A percentile compares a stretch with the other conserved stretches of the same genome.
phyloP scores from a whole-genome alignment of 2,329 filamentous ascomycete genomes.

The Penicillium sclerotiorum region DNA sequence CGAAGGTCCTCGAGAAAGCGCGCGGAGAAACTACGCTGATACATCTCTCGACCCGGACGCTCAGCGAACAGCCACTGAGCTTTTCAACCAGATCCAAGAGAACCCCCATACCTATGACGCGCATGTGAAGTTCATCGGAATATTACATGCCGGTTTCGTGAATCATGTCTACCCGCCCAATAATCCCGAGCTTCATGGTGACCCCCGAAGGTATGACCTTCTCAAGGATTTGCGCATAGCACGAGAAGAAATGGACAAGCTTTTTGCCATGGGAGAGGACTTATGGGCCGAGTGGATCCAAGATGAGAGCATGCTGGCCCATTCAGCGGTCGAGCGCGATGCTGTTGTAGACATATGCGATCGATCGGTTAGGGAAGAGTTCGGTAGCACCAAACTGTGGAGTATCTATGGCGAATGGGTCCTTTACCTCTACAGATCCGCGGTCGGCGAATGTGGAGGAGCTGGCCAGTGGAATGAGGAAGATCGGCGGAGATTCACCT shows the following conservation, averaged over 20 bases:
- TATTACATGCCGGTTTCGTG: constrained; percentile 51
- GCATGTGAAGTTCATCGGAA: constrained; percentile 49
- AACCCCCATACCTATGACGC: constrained; percentile 52
- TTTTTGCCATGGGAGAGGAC: constrained; percentile 65
- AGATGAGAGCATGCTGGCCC: constrained; percentile 62
- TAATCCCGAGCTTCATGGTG: constrained; percentile 47
- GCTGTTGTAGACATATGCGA: constrained; percentile 62
- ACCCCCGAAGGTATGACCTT: constrained; percentile 50
- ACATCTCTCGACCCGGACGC: constrained; percentile 46
- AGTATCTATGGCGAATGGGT: constrained; percentile 65
- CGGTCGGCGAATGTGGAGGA: constrained; percentile 39
- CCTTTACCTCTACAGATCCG: constrained; percentile 57
- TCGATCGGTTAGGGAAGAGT: constrained; percentile 63
- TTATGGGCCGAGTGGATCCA: constrained; percentile 66
- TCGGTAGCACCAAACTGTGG: constrained; percentile 64
- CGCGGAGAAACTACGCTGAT: constrained; percentile 44
- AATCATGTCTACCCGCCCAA: constrained; percentile 51
- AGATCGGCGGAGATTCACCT: constrained; percentile 60
- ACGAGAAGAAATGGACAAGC: constrained; percentile 62
- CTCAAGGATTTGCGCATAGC: constrained; percentile 50
- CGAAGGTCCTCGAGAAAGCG: constrained; percentile 43
- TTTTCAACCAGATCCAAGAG: constrained; percentile 47
- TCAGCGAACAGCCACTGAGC: constrained; percentile 43
- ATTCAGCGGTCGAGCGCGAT: constrained; percentile 59
- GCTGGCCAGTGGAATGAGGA: constrained; percentile 54